A percentile compares a stretch with the other conserved stretches of the same genome.
phyloP scores from a whole-genome alignment of 345 rosid species.

The Eucalyptus camaldulensis region DNA sequence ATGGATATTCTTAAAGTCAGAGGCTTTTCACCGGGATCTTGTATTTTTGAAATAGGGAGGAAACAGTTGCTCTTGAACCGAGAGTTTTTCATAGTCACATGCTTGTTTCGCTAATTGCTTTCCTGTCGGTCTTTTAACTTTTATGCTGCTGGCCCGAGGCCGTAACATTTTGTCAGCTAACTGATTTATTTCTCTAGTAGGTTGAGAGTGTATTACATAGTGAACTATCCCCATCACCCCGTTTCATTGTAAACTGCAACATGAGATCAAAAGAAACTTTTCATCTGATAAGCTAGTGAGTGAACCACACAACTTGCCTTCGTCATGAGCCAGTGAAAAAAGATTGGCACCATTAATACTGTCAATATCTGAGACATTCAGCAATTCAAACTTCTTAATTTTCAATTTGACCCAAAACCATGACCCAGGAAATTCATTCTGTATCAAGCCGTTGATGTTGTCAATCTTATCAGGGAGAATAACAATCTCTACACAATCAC shows the following conservation, averaged over 20 bases:
- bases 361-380: slow-evolving; percentile 67
- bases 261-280: slow-evolving; percentile 63
- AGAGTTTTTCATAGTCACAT: background rate
- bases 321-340: slow-evolving; percentile 67
- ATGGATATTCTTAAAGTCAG: slow-evolving; percentile 4
- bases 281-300: slow-evolving; percentile 36
- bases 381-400: slow-evolving; percentile 41
- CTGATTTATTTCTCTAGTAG: background rate
- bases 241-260: slow-evolving; percentile 74
- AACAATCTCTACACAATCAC: slow-evolving; percentile 53
- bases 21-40: background rate
- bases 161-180: background rate
- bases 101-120: background rate
- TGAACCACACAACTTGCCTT: slow-evolving; percentile 65
- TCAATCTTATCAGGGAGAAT: slow-evolving; percentile 45
- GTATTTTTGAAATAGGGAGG: background rate
- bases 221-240: slow-evolving; percentile 50
- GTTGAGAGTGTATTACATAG: background rate
- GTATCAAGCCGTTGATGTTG: slow-evolving; percentile 37
- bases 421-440: slow-evolving; percentile 76
- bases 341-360: slow-evolving; percentile 45
- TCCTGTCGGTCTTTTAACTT: background rate
- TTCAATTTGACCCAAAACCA: slow-evolving; percentile 61
- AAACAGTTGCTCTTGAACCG: background rate
- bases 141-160: background rate